phyloP scores from a whole-genome alignment of 2,329 filamentous ascomycete genomes.

The Apiospora pterosperma region DNA sequence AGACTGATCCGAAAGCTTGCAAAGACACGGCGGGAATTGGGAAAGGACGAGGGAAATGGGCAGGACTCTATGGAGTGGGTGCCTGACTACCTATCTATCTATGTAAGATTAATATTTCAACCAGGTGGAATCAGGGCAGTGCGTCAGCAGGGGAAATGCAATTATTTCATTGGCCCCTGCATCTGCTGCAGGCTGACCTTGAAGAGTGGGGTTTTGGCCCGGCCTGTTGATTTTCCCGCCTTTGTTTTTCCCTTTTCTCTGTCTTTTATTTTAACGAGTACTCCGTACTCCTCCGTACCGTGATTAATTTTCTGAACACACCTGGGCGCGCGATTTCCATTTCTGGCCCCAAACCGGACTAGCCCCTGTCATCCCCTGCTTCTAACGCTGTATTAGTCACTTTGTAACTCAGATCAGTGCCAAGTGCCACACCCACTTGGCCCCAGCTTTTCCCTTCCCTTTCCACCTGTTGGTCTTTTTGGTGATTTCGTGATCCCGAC shows the following conservation, averaged over 20 bases:
- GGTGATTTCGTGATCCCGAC: constrained; percentile 23
- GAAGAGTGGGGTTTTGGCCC: not conserved
- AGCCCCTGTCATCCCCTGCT: not conserved
- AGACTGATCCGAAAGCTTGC: not conserved
- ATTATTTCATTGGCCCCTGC: constrained; percentile 4
- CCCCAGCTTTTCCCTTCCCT: not conserved
- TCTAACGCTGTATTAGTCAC: not conserved
- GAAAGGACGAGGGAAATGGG: not conserved
- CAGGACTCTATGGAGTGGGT: not conserved
- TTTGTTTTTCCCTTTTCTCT: not conserved
- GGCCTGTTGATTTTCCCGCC: not conserved
- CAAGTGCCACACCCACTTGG: not conserved
- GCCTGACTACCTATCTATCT: not conserved
- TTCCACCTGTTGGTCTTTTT: not conserved
- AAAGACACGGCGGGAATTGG: not conserved
- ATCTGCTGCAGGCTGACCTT: not conserved
- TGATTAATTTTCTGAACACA: not conserved
- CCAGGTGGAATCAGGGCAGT: not conserved
- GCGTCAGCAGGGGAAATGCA: not conserved
- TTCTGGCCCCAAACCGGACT: not conserved
- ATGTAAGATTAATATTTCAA: not conserved
- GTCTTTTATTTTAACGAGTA: no score
- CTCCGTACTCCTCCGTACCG: no score
- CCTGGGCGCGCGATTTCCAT: not conserved
- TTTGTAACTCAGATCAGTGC: constrained; percentile 1